Conservation (phyloP, 2,329 filamentous ascomycete genomes). For the Colletotrichum navitas region DNA sequence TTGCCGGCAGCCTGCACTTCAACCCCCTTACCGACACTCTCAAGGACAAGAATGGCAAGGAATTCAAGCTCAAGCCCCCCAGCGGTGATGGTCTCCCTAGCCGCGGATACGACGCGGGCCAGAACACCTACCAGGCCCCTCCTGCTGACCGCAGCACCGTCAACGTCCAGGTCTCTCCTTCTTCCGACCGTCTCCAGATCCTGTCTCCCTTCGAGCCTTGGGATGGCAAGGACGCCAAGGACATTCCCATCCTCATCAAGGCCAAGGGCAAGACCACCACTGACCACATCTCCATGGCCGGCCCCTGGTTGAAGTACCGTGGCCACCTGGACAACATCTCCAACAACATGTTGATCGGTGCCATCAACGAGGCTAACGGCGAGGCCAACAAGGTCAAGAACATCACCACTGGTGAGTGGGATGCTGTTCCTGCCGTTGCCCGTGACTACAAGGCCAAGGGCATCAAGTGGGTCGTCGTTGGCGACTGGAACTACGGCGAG, state of each 20-base stretch:
- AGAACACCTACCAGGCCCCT: conserved; percentile 96
- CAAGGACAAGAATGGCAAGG: conserved; percentile 95
- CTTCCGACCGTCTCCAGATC: conserved; percentile 93
- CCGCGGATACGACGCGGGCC: conserved; percentile 88
- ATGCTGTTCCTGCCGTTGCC: conserved; percentile 91
- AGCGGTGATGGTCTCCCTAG: conserved; percentile 84
- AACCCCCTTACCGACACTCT: conserved; percentile 94
- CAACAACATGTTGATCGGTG: conserved; percentile 99
- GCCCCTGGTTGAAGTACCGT: conserved; percentile 98
- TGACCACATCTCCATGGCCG: conserved; percentile 97
- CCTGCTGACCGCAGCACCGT: conserved; percentile 82
- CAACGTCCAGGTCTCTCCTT: conserved; percentile 84
- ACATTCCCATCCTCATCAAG: conserved; percentile 96
- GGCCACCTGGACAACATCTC: conserved; percentile 99
- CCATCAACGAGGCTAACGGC: conserved; percentile 94
- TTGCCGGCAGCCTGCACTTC: conserved; percentile 89
- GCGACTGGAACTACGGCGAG: conserved; percentile 99
- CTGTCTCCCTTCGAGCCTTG: conserved; percentile 87
- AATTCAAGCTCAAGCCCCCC: conserved; percentile 88
- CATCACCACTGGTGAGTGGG: conserved; percentile 84
- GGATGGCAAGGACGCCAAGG: conserved; percentile 89
- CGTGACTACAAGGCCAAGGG: conserved; percentile 99
- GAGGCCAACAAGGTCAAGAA: conserved; percentile 99
- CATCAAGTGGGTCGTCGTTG: conserved; percentile 95
- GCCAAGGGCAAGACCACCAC: conserved; percentile 95